These are phyloP conservation scores for Microbotryum violaceum DNA, from an alignment of 1,284 basidiomycete species.

Conservation along the genomic window DNA sequence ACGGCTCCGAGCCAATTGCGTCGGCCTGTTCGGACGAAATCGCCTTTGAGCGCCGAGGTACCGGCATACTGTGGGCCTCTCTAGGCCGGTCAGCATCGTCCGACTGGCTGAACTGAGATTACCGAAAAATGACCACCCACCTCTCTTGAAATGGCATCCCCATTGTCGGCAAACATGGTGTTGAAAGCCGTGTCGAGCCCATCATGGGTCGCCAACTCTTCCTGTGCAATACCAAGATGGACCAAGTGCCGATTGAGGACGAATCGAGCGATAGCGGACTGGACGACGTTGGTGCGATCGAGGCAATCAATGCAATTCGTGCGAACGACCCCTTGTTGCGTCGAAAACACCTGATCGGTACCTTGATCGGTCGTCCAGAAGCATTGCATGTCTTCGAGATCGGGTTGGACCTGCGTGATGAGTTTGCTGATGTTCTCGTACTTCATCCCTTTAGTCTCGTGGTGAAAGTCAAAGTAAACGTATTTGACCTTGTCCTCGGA, in stretches of 20 bases:
- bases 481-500: slow-evolving; percentile 47
- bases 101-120: neutral
- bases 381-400: slow-evolving; percentile 74
- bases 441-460: slow-evolving; percentile 83
- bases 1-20: slow-evolving; percentile 83
- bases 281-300: slow-evolving; percentile 74
- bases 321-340: slow-evolving; percentile 76
- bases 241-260: slow-evolving; percentile 72
- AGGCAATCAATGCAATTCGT: slow-evolving; percentile 79
- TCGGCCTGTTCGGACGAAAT: slow-evolving; percentile 92
- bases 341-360: slow-evolving; percentile 59
- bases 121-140: neutral
- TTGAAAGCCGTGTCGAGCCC: slow-evolving; percentile 77
- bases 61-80: slow-evolving; percentile 70
- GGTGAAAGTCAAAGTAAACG: slow-evolving; percentile 63
- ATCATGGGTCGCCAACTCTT: slow-evolving; percentile 46
- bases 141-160: slow-evolving; percentile 59
- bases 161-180: slow-evolving; percentile 93
- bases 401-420: slow-evolving; percentile 58
- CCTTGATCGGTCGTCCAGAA: slow-evolving; percentile 60
- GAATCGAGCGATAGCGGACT: slow-evolving; percentile 83
- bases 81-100: no score
- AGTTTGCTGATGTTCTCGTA: slow-evolving; percentile 83
- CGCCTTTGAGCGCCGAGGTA: slow-evolving; percentile 93
- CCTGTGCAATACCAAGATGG: slow-evolving; percentile 61